Percentiles rank a stretch among this genome's conserved stretches.
phyloP scores from a whole-genome alignment of 2,329 filamentous ascomycete species.

The Mariannaea sp. region DNA sequence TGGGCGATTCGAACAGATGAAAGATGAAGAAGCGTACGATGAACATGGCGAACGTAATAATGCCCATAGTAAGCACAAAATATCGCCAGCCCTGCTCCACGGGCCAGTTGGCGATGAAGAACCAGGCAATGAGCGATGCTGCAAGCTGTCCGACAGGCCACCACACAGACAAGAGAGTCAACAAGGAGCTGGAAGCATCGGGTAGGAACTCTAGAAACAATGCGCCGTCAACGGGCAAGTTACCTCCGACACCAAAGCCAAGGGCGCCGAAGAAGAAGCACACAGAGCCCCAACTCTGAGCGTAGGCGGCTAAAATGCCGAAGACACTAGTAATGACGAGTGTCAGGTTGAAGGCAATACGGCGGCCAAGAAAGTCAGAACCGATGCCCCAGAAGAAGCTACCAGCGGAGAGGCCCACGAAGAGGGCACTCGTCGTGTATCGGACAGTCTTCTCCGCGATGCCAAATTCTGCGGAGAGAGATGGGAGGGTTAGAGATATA shows the following conservation, averaged over 20 bases:
- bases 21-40: conserved; percentile 79
- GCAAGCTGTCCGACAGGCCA: conserved; percentile 84
- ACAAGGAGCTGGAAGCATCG: conserved; percentile 70
- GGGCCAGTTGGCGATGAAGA: conserved; percentile 71
- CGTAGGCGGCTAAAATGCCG: conserved; percentile 71
- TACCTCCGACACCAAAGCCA: conserved; percentile 74
- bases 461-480: conserved; percentile 74
- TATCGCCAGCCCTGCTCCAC: conserved; percentile 77
- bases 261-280: conserved; percentile 65
- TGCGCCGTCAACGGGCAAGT: conserved; percentile 77
- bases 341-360: conserved; percentile 80
- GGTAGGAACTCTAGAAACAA: conserved; percentile 85
- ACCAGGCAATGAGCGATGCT: conserved; percentile 75
- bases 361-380: conserved; percentile 77
- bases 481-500: conserved; percentile 76
- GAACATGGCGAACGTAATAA: conserved; percentile 78
- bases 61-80: conserved; percentile 71
- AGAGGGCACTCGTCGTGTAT: conserved; percentile 80
- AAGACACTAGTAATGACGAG: conserved; percentile 76
- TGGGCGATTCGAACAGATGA: conserved; percentile 82
- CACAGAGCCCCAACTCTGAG: conserved; percentile 67
- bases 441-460: conserved; percentile 72
- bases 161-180: conserved; percentile 83
- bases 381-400: conserved; percentile 82
- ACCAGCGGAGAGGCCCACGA: conserved; percentile 76